Percentiles rank a stretch among this genome's conserved stretches.
These are phyloP conservation scores for Parathielavia appendiculata DNA, from an alignment of 495 filamentous ascomycete species.

Conservation along the genomic window DNA sequence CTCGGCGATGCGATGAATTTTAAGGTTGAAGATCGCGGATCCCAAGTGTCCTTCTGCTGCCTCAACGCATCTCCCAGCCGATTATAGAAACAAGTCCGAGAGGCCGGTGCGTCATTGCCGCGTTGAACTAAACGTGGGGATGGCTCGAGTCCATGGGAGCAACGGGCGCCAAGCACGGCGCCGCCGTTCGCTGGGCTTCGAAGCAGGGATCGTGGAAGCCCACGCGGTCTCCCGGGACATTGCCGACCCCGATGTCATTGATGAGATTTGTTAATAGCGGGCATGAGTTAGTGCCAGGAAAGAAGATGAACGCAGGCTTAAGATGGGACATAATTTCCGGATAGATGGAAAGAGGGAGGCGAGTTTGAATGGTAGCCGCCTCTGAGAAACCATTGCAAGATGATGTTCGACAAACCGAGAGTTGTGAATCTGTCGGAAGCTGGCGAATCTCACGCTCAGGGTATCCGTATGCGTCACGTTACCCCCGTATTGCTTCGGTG, in stretches of 20 bases:
- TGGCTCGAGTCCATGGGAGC: constrained; percentile 8
- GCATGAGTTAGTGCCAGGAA: too few relatives aligned
- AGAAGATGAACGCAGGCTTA: too few relatives aligned
- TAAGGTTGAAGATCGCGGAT: constrained; percentile 32
- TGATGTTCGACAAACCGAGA: too few relatives aligned
- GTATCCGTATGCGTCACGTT: too few relatives aligned
- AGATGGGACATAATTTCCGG: too few relatives aligned
- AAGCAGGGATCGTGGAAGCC: constrained; percentile 24
- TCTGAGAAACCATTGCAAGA: too few relatives aligned
- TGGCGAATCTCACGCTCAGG: too few relatives aligned
- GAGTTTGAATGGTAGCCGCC: too few relatives aligned
- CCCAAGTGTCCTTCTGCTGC: constrained; percentile 14
- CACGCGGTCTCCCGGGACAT: constrained; percentile 5
- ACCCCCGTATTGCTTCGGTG: too few relatives aligned
- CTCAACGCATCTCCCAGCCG: constrained; percentile 24
- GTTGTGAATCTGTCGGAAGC: too few relatives aligned
- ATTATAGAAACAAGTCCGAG: constrained; percentile 33
- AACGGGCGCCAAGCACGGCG: constrained; percentile 19
- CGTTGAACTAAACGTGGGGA: constrained; percentile 25
- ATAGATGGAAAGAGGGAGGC: too few relatives aligned
- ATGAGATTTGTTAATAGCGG: not conserved
- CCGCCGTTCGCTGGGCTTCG: constrained; percentile 15
- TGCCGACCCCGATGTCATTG: constrained; percentile 8
- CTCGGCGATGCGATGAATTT: constrained; percentile 13
- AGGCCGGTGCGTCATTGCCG: constrained; percentile 21